Percentiles rank a stretch among this genome's conserved stretches.
phyloP scores from a whole-genome alignment of 2,329 filamentous ascomycete genomes.

The Chaetomiaceae sp. region DNA sequence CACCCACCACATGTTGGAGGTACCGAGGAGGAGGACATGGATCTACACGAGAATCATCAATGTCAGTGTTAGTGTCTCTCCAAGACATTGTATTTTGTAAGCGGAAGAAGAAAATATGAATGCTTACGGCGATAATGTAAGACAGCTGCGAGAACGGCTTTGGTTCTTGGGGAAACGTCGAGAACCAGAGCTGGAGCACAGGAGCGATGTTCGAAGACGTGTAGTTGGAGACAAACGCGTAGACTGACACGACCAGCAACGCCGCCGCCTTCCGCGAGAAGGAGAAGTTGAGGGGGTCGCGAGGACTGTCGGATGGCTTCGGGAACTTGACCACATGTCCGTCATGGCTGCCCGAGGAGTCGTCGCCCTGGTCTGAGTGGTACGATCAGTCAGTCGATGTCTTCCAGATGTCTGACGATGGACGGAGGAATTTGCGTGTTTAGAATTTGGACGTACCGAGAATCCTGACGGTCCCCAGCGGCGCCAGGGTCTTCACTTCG shows the following conservation, averaged over 20 bases:
- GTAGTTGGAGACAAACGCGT: slow-evolving; percentile 3
- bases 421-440: too few species aligned
- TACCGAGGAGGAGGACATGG: slow-evolving; percentile 3
- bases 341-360: neutral
- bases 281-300: slow-evolving; percentile 5
- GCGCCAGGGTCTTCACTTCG: slow-evolving; percentile 1
- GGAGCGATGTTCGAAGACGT: slow-evolving; percentile 3
- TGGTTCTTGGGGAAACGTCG: neutral
- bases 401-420: too few species aligned
- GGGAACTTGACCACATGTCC: slow-evolving; percentile 2
- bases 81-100: too few species aligned
- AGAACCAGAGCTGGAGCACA: slow-evolving; percentile 2
- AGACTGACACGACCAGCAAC: neutral
- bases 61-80: too few species aligned
- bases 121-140: slow-evolving; percentile 1
- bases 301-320: neutral
- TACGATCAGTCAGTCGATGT: neutral
- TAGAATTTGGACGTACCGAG: neutral
- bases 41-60: neutral
- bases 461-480: slow-evolving; percentile 6
- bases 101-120: neutral
- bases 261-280: neutral
- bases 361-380: neutral
- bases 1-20: slow-evolving; percentile 10
- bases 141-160: slow-evolving; percentile 1